A percentile compares a stretch with the other conserved stretches of the same genome.
Conservation (phyloP, 768 basidiomycete species). For the Mrakia hoshinonis region DNA sequence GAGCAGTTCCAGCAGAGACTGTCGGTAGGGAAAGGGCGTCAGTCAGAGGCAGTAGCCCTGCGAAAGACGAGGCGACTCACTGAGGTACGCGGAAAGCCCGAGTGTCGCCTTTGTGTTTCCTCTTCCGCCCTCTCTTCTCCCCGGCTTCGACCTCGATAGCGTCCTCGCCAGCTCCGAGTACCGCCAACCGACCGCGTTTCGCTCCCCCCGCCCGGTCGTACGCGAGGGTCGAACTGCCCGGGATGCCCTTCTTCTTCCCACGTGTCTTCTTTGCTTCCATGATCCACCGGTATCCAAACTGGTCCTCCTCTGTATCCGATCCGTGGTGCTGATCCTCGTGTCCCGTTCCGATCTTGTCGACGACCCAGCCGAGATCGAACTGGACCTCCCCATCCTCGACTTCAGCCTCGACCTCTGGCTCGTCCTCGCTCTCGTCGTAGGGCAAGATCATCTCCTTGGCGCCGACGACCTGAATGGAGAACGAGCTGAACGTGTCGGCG, state of each 20-base stretch:
- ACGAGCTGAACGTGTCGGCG: conserved; percentile 5
- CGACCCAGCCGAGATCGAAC: conserved; percentile 16
- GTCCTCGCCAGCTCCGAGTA: neutral
- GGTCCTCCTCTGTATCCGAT: neutral
- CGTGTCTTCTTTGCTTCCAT: neutral
- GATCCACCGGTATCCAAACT: neutral
- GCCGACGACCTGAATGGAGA: neutral
- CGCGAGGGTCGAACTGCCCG: neutral
- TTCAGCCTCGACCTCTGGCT: neutral
- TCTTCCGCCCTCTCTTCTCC: neutral
- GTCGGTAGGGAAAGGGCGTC: no score
- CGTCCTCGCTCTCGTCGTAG: conserved; percentile 1
- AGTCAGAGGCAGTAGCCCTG: neutral
- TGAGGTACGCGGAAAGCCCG: neutral
- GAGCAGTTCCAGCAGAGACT: neutral
- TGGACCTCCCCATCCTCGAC: neutral
- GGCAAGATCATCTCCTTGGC: neutral
- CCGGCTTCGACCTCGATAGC: neutral
- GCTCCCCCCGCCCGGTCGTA: neutral
- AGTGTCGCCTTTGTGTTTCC: no score
- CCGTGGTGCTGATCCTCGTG: neutral
- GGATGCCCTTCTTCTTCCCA: neutral
- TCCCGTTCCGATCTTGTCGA: neutral
- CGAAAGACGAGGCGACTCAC: neutral
- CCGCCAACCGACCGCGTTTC: neutral